These are phyloP conservation scores for Trichoderma sp. DNA, from an alignment of 2,329 filamentous ascomycete genomes.

Conservation along the genomic window DNA sequence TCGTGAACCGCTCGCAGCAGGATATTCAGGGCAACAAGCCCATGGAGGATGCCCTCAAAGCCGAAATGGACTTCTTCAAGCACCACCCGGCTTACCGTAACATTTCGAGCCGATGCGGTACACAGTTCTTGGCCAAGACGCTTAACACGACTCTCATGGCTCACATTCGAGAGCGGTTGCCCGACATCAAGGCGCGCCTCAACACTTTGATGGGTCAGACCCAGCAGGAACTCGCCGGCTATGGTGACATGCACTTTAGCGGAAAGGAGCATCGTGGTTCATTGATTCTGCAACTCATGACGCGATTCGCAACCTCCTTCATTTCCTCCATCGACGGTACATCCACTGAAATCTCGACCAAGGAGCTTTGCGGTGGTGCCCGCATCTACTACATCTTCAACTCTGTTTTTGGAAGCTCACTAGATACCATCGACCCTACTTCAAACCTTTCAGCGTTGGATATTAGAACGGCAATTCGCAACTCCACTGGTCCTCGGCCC, in stretches of 20 bases:
- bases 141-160: slow-evolving; percentile 94
- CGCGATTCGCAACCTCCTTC: slow-evolving; percentile 94
- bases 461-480: slow-evolving; percentile 95
- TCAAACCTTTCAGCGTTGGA: slow-evolving; percentile 92
- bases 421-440: slow-evolving; percentile 95
- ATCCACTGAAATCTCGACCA: slow-evolving; percentile 97
- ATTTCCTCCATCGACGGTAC: slow-evolving; percentile 99
- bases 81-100: slow-evolving; percentile 97
- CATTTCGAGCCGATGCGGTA: slow-evolving; percentile 90
- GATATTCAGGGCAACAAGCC: slow-evolving; percentile 96
- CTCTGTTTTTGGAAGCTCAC: slow-evolving; percentile 93
- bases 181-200: slow-evolving; percentile 95
- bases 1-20: slow-evolving; percentile 97
- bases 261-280: slow-evolving; percentile 96
- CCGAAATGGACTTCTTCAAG: slow-evolving; percentile 92
- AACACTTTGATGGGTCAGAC: slow-evolving; percentile 99
- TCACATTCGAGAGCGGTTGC: slow-evolving; percentile 92
- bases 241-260: slow-evolving; percentile 96
- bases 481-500: slow-evolving; percentile 92
- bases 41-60: slow-evolving; percentile 86
- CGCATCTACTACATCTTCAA: slow-evolving; percentile 99
- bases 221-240: slow-evolving; percentile 96
- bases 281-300: slow-evolving; percentile 96
- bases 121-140: slow-evolving; percentile 90
- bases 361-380: slow-evolving; percentile 92